Conservation (phyloP, 2,329 filamentous ascomycete species). For the Penicillium sp. region DNA sequence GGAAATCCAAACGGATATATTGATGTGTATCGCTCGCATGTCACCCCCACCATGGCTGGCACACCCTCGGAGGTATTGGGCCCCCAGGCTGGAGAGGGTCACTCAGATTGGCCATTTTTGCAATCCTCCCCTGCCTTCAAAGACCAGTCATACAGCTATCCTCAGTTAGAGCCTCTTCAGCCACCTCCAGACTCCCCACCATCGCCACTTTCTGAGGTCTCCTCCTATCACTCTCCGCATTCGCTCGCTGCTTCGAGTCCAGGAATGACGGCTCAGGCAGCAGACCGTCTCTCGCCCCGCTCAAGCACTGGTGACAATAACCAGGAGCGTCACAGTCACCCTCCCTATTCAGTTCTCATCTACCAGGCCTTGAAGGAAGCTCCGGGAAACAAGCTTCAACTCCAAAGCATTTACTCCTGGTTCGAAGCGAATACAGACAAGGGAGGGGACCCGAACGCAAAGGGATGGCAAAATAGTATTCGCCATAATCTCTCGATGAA, state of each 20-base stretch:
- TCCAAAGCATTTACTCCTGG: constrained; percentile 90
- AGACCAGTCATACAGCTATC: background rate
- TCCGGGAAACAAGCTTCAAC: constrained; percentile 67
- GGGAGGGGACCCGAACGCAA: constrained; percentile 57
- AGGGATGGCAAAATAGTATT: constrained; percentile 94
- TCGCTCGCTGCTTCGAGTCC: constrained; percentile 10
- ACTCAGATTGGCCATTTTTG: background rate
- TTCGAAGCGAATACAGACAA: constrained; percentile 80
- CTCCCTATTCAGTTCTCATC: constrained; percentile 81
- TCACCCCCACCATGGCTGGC: background rate
- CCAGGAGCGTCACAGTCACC: constrained; percentile 45
- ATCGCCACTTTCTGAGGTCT: constrained; percentile 26
- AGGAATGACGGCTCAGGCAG: constrained; percentile 1
- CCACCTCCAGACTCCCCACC: constrained; percentile 11
- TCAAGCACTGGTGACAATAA: constrained; percentile 17
- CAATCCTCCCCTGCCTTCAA: background rate
- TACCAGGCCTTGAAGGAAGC: constrained; percentile 70
- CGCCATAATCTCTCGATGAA: constrained; percentile 98
- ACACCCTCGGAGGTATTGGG: background rate
- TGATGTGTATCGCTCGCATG: background rate
- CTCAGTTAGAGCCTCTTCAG: constrained; percentile 9
- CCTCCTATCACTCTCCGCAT: constrained; percentile 23
- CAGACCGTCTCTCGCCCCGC: constrained; percentile 27
- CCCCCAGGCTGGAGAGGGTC: background rate
- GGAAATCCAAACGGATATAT: background rate